Evolutionary conservation across 768 basidiomycete genomes (phyloP).

Genomic region (Leccinum rimulosum): DNA sequence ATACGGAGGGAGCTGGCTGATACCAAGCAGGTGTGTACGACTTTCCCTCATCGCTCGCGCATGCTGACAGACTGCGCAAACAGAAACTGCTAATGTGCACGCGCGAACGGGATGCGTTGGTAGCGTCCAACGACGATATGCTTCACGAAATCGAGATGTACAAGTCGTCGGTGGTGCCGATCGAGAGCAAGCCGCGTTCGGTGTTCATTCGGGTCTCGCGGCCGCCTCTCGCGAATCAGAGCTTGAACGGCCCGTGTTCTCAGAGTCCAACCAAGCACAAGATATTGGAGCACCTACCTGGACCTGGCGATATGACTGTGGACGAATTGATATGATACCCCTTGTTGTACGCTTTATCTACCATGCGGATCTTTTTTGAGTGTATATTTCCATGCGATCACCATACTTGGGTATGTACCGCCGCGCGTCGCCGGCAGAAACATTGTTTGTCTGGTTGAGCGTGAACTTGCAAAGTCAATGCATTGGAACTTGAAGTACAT

Average conservation of each 20-base stretch:
- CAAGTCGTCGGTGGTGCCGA: constrained; percentile 52
- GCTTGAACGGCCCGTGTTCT: constrained; percentile 30
- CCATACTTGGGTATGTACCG: no score
- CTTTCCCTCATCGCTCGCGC: background rate
- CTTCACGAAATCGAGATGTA: constrained; percentile 57
- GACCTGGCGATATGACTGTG: constrained; percentile 49
- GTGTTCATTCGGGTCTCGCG: constrained; percentile 45
- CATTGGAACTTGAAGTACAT: no score
- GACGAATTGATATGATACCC: constrained; percentile 41
- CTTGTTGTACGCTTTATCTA: constrained; percentile 13
- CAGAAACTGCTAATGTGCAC: constrained; percentile 50
- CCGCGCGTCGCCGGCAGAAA: no score
- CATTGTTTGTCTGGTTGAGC: no score
- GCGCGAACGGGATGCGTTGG: constrained; percentile 49
- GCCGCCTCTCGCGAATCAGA: constrained; percentile 45
- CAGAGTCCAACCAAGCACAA: constrained; percentile 15
- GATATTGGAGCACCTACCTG: constrained; percentile 35
- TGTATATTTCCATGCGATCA: background rate
- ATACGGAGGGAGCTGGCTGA: constrained; percentile 79
- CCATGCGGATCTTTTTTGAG: background rate
- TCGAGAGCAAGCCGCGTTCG: constrained; percentile 52
- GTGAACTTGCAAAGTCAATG: no score
- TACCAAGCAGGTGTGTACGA: constrained; percentile 65
- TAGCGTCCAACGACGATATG: constrained; percentile 44
- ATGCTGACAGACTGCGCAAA: background rate